Percentiles rank a stretch among this genome's conserved stretches.
Evolutionary conservation across 2,329 filamentous ascomycete genomes (phyloP).

Genomic region (Lasiodiplodia citricola): DNA sequence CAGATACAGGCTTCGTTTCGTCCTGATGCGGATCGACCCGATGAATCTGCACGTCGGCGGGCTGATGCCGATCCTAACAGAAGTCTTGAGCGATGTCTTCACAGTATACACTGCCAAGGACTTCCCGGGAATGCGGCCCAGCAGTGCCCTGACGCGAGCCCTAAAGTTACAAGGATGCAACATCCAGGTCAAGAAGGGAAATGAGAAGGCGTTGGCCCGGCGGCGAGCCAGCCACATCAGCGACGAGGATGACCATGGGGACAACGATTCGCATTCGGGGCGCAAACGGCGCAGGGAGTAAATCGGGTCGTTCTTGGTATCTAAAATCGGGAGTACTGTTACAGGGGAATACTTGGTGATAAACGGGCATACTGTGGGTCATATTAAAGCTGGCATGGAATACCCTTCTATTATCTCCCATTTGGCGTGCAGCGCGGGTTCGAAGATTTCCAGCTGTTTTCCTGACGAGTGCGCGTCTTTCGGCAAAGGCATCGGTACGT

Average conservation of each 20-base stretch:
- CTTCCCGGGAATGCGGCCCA: slow-evolving; percentile 83
- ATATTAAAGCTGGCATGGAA: slow-evolving; percentile 27
- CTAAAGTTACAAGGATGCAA: slow-evolving; percentile 81
- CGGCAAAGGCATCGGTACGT: slow-evolving; percentile 19
- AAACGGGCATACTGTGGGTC: slow-evolving; percentile 26
- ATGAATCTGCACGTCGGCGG: slow-evolving; percentile 60
- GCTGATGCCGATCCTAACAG: slow-evolving; percentile 55
- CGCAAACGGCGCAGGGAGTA: slow-evolving; percentile 38
- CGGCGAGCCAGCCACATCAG: slow-evolving; percentile 45
- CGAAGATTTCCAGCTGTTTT: slow-evolving; percentile 11
- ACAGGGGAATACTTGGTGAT: slow-evolving; percentile 12
- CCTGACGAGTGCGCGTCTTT: slow-evolving; percentile 12
- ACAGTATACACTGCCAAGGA: slow-evolving; percentile 84
- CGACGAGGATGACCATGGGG: slow-evolving; percentile 48
- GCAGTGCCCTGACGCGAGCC: slow-evolving; percentile 73
- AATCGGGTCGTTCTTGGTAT: slow-evolving; percentile 2
- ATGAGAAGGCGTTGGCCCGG: slow-evolving; percentile 62
- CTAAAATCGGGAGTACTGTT: slow-evolving; percentile 24
- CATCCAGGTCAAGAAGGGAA: slow-evolving; percentile 86
- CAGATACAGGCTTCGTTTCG: slow-evolving; percentile 75
- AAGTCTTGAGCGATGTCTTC: slow-evolving; percentile 71
- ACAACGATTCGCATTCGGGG: slow-evolving; percentile 40
- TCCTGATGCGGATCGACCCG: slow-evolving; percentile 73
- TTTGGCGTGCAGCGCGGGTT: slow-evolving; percentile 18
- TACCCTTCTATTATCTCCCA: slow-evolving; percentile 22